Evolutionary conservation across 2,329 filamentous ascomycete species (phyloP), one percentile per base, ranked within the genome.

Genomic region (Monosporascus sp.): DNA sequence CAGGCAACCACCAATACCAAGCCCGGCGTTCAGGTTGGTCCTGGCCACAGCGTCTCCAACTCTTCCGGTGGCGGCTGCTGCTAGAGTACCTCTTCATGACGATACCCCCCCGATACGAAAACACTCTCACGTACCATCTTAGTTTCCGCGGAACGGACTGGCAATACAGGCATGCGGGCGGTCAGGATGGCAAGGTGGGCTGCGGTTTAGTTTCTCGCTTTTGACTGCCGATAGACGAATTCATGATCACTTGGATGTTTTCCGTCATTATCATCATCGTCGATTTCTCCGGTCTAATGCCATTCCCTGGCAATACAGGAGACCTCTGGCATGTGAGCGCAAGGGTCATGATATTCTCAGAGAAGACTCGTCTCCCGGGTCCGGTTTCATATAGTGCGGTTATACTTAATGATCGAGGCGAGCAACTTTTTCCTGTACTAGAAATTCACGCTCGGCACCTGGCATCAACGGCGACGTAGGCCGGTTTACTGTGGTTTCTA

Each of bases 1-100:
- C 94, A 93, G 59, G 88, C 89, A 45, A 88, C 88, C 62, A 92
- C 92, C 79, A 97, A 97, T 84, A 96, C 93, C 79, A 99, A 97
- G 82, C 93, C 93, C 61, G 96, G 90, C 65, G 92, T 99, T 66
- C 91, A 96, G 72, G 94, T 99, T 67, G 90, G 91, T 55, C 88
- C 91, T 71, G 94, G 94, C 69, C 91, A 96, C 74, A 92, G 92
- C 66, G 93, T 99, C 63, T 89, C 95, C 72, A 89, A 85, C 66
- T 88, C 88, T 64, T 89, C 89, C 65, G 89, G 83, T 70, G 86
- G 88, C 69, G 86, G 90, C 72, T 97, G 92, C 84, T 97, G 92
- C 80, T 97, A 95, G 79, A 80, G 65, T 55, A 54, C 57, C 60
- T 37, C 55, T 54, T 58, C 60, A 60, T 62, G 63, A 46, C 42